Conservation (phyloP, 2,329 filamentous ascomycete genomes). For the Fusarium humuli region DNA sequence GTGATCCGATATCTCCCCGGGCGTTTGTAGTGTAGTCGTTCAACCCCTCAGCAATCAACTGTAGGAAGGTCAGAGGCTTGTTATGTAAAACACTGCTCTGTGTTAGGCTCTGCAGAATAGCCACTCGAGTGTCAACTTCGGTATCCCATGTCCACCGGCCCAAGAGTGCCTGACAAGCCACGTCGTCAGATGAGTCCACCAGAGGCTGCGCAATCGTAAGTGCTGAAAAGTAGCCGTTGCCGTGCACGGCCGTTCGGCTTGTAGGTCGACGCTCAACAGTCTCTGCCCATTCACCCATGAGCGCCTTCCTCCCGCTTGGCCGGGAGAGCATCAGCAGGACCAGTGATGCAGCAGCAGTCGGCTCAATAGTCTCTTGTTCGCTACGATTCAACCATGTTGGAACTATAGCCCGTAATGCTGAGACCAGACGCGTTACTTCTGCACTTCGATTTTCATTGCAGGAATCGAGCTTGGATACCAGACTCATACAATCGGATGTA, state of each 20-base stretch:
- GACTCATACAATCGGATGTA: conserved; percentile 33
- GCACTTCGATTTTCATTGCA: conserved; percentile 2
- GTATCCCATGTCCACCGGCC: conserved; percentile 64
- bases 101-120: conserved; percentile 67
- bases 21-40: conserved; percentile 93
- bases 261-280: conserved; percentile 53
- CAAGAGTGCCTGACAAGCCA: conserved; percentile 60
- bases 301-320: conserved; percentile 50
- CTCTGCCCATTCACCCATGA: conserved; percentile 61
- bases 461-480: conserved; percentile 40
- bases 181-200: conserved; percentile 41
- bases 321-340: conserved; percentile 61
- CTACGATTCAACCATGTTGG: conserved; percentile 61
- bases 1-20: conserved; percentile 88
- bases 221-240: conserved; percentile 65
- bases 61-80: conserved; percentile 56
- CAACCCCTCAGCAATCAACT: conserved; percentile 68
- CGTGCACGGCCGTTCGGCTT: conserved; percentile 53
- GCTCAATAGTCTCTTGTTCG: conserved; percentile 62
- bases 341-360: conserved; percentile 64
- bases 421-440: conserved; percentile 38
- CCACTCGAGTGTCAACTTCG: conserved; percentile 64
- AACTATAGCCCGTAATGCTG: conserved; percentile 51
- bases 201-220: conserved; percentile 63
- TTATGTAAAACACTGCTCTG: conserved; percentile 59